Conservation (phyloP, 768 basidiomycete genomes). For the Gelatoporia subvermispora region DNA sequence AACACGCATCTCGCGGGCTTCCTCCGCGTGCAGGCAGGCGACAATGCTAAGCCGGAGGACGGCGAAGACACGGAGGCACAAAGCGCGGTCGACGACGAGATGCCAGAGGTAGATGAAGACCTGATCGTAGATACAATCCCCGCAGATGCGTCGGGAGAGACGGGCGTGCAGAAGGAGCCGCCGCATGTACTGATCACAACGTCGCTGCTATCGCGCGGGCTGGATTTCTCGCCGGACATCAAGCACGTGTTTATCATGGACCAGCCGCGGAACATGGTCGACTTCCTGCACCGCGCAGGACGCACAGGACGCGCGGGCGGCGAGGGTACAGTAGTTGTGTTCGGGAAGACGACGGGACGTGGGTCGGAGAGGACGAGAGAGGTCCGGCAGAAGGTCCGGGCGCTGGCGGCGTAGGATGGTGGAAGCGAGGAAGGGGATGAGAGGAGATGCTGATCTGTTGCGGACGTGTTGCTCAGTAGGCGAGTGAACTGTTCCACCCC, state of each 20-base stretch:
- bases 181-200: slow-evolving; percentile 83
- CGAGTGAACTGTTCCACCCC: too few species aligned
- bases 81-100: background rate
- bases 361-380: slow-evolving; percentile 51
- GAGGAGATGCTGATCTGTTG: too few species aligned
- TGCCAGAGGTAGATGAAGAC: background rate
- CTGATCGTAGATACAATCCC: slow-evolving; percentile 1
- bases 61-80: background rate
- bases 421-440: background rate
- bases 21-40: slow-evolving; percentile 33
- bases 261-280: slow-evolving; percentile 83
- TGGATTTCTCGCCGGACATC: slow-evolving; percentile 81
- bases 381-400: slow-evolving; percentile 46
- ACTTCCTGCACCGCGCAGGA: slow-evolving; percentile 90
- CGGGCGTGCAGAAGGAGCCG: slow-evolving; percentile 23
- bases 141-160: slow-evolving; percentile 11
- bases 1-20: slow-evolving; percentile 79
- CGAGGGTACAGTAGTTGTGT: slow-evolving; percentile 68
- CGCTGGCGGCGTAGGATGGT: slow-evolving; percentile 21
- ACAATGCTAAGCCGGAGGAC: background rate
- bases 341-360: slow-evolving; percentile 65
- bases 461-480: too few species aligned
- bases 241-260: slow-evolving; percentile 85
- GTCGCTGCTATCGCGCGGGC: slow-evolving; percentile 83
- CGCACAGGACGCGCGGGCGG: slow-evolving; percentile 73